Evolutionary conservation across 23 red algal genomes (phyloP), one percentile per base, ranked within the genome.

Genomic region (Gracilaria gracilis): DNA sequence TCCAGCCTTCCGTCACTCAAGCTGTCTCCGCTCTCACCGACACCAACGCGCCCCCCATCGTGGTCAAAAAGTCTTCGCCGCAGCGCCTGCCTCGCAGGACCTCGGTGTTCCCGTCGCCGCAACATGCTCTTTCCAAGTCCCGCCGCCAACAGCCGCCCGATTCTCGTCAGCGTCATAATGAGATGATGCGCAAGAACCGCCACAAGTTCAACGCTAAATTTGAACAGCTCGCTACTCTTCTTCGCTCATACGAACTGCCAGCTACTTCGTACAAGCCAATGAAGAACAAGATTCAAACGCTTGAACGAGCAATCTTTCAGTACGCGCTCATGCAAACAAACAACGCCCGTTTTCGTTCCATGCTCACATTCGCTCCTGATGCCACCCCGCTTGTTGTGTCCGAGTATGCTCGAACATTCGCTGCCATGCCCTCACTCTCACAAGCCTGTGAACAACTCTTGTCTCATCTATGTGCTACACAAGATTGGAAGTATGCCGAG

Each of bases 231-330:
- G 58, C 81, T 17, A 19, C 31, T 15, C 61, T 85, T 17, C 65
- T 85, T 16, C 59, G 65, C 23, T 85, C 81, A 47, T 67, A 40
- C 59, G 65, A 85, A 38, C 46, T 65, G 8, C n/a, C 81, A 17
- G 33, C 31, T 34, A 85, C 59, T 28, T 17, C 59, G 46, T 65
- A 85, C 81, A 85, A 85, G 65, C 81, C 81, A 7, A 85, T 85
- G 81, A 85, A 85, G 57, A 85, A 85, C 81, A 85, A 85, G 65
- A 85, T 85, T 32, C 81, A 85, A 71, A 85, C 58, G 47, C 65
- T 85, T 16, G 81, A 85, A 47, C 81, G 81, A 2, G 81, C 81
- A 21, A 85, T 85, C 59, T 85, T 69, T 38, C 81, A 85, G 36
- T 85, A 85, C 61, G 81, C 81, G 16, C 55, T 67, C 57, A 85